Evolutionary conservation across 139 green algal species (phyloP).

Genomic region (Auxenochlorella pyrenoidosa): DNA sequence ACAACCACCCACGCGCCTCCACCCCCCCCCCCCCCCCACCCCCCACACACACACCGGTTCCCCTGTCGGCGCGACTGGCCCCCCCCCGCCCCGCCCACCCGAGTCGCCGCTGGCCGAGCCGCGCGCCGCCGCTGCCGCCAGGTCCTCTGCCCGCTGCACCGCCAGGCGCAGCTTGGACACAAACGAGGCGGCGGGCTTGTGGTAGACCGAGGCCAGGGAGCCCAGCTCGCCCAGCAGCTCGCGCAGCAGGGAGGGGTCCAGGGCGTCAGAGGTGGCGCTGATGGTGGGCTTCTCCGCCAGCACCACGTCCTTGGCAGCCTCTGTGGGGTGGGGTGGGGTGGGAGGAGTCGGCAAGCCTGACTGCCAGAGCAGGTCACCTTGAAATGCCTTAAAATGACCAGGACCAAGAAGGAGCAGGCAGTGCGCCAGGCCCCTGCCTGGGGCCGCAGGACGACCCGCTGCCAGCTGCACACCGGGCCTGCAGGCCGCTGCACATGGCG

Average conservation of each 20-base stretch:
- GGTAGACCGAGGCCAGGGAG: conserved; percentile 93
- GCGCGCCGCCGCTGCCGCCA: conserved; percentile 46
- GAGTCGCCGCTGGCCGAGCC: conserved; percentile 2
- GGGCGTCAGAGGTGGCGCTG: conserved; percentile 63
- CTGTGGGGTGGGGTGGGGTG: neutral
- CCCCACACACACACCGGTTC: no score
- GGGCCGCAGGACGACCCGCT: no score
- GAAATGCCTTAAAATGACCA: no score
- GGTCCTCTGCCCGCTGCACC: conserved; percentile 73
- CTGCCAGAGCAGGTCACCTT: no score
- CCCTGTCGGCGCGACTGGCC: no score
- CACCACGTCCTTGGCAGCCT: conserved; percentile 94
- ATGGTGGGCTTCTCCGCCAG: conserved; percentile 96
- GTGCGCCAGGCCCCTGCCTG: no score
- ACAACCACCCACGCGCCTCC: no score
- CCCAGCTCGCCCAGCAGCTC: conserved; percentile 82
- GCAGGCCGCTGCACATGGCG: no score
- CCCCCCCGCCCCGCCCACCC: neutral
- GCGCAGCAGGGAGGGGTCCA: conserved; percentile 88
- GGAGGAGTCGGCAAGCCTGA: neutral
- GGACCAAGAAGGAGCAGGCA: no score
- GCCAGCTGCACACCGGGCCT: no score
- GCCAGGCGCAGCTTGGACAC: conserved; percentile 76
- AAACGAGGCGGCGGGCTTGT: conserved; percentile 92
- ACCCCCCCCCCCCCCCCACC: neutral